Conservation (phyloP, 2,329 filamentous ascomycete genomes). For the Fusarium foetens region DNA sequence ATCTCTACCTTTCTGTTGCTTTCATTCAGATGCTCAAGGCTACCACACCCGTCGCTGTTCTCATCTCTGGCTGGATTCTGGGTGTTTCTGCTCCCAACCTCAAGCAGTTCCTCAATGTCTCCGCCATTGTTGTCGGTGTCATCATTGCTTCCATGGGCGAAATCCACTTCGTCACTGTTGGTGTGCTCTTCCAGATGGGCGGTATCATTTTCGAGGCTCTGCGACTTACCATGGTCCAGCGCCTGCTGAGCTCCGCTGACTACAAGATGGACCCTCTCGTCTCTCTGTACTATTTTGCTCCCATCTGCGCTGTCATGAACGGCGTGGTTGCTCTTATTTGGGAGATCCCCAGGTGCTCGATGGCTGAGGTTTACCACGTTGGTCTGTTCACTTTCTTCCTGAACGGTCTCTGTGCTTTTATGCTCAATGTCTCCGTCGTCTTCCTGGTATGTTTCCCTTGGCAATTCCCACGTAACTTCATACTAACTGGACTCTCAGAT, state of each 20-base stretch:
- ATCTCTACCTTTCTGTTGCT: conserved; percentile 92
- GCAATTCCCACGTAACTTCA: too few species aligned
- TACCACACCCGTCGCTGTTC: conserved; percentile 92
- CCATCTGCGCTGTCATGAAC: conserved; percentile 86
- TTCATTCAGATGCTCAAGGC: conserved; percentile 99
- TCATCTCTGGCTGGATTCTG: conserved; percentile 88
- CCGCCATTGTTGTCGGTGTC: conserved; percentile 93
- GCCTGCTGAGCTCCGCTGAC: conserved; percentile 81
- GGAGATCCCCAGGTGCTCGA: conserved; percentile 75
- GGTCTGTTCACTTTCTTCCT: conserved; percentile 77
- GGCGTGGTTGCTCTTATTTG: conserved; percentile 76
- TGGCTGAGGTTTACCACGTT: conserved; percentile 77
- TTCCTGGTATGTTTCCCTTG: conserved; percentile 73
- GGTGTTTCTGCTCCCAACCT: conserved; percentile 85
- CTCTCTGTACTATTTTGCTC: conserved; percentile 90
- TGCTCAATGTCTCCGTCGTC: conserved; percentile 86
- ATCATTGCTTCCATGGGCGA: conserved; percentile 94
- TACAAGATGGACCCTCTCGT: conserved; percentile 94
- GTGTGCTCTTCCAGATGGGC: conserved; percentile 81
- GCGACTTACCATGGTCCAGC: conserved; percentile 85
- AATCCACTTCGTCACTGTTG: conserved; percentile 87
- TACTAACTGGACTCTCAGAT: conserved; percentile 66
- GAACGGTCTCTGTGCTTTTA: conserved; percentile 82
- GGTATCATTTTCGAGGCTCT: conserved; percentile 86
- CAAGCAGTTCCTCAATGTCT: conserved; percentile 91